Percentiles rank a stretch among this genome's conserved stretches.
phyloP scores from a whole-genome alignment of 352 stramenopile genomes.

The Blastocystis sp. region DNA sequence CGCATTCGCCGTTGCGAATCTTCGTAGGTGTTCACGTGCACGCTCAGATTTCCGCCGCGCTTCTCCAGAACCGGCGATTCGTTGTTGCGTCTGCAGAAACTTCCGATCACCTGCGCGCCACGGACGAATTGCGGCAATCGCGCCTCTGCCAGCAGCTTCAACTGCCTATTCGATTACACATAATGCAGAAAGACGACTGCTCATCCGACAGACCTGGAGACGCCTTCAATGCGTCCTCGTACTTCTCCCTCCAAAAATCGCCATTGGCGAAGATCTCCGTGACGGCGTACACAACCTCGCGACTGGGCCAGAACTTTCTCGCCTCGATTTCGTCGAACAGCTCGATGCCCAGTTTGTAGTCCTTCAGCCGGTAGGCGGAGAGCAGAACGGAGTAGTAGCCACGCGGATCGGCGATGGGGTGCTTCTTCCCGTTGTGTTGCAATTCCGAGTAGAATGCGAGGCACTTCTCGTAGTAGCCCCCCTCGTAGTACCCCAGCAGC shows the following conservation, averaged over 20 bases:
- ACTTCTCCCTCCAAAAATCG: conserved; percentile 43
- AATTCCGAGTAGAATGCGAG: conserved; percentile 25
- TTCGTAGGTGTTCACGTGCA: conserved; percentile 42
- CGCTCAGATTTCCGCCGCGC: neutral
- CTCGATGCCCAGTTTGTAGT: neutral
- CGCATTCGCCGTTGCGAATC: conserved; percentile 34
- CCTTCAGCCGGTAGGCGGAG: conserved; percentile 24
- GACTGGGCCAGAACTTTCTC: neutral
- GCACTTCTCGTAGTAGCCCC: conserved; percentile 29
- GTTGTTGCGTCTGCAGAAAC: conserved; percentile 49
- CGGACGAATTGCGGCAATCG: conserved; percentile 31
- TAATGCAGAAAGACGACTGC: neutral
- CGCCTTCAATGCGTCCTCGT: conserved; percentile 3
- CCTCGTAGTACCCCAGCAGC: conserved; percentile 32
- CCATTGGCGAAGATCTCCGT: conserved; percentile 31
- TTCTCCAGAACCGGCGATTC: neutral
- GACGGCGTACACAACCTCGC: conserved; percentile 39
- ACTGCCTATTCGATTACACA: neutral
- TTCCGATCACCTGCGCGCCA: conserved; percentile 20
- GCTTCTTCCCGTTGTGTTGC: neutral
- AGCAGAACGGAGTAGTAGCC: conserved; percentile 40
- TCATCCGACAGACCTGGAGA: neutral
- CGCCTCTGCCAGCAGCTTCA: conserved; percentile 27
- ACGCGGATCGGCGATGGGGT: conserved; percentile 10
- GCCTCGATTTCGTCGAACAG: neutral